Evolutionary conservation across 768 basidiomycete genomes (phyloP).

Genomic region (Pulveroboletus frians): DNA sequence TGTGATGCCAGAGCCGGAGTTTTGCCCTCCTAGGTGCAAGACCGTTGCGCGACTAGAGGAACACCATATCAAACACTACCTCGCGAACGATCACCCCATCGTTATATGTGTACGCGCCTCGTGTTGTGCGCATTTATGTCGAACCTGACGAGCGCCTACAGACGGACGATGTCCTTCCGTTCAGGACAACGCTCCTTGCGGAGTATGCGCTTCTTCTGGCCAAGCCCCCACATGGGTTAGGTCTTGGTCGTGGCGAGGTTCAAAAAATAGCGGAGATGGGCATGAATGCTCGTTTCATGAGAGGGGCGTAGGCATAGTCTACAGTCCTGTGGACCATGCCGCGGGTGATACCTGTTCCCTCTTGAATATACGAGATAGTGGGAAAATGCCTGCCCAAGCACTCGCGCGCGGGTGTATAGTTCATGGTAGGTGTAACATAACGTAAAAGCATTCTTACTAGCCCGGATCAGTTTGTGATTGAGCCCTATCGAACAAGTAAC

Average conservation of each 20-base stretch:
- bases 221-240: conserved; percentile 64
- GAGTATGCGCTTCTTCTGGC: conserved; percentile 83
- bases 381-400: neutral
- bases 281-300: conserved; percentile 36
- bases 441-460: neutral
- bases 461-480: too few relatives aligned
- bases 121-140: neutral
- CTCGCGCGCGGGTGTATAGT: neutral
- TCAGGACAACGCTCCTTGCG: conserved; percentile 64
- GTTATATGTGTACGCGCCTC: conserved; percentile 59
- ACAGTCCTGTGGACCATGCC: neutral
- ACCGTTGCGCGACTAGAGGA: conserved; percentile 59
- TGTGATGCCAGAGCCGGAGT: neutral
- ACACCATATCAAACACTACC: conserved; percentile 69
- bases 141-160: conserved; percentile 24
- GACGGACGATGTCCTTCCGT: conserved; percentile 82
- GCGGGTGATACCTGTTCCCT: neutral
- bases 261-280: conserved; percentile 54
- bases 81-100: conserved; percentile 60
- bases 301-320: neutral
- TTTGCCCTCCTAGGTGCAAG: conserved; percentile 47
- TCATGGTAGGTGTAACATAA: neutral
- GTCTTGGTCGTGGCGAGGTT: conserved; percentile 56
- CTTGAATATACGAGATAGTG: neutral
- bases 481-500: neutral